Evolutionary conservation across 2,329 filamentous ascomycete species (phyloP).

Genomic region (Cadophora malorum): DNA sequence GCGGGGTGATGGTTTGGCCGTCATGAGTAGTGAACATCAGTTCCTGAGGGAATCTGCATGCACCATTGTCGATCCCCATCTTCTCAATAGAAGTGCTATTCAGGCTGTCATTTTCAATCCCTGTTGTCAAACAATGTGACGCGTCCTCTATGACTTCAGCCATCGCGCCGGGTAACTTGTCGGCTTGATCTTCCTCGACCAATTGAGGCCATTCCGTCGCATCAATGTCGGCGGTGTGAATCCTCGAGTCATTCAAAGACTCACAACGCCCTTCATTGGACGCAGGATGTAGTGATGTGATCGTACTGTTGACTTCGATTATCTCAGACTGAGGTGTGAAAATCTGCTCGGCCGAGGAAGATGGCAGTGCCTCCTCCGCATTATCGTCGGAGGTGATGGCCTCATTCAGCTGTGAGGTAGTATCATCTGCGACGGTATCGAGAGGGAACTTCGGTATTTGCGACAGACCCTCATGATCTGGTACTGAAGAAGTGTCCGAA

Average conservation of each 20-base stretch:
- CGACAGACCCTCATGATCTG: not conserved
- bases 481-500: not conserved
- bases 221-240: not conserved
- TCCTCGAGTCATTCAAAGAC: not conserved
- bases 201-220: too few relatives aligned
- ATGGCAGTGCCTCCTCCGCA: not conserved
- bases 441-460: not conserved
- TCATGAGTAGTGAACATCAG: not conserved
- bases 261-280: not conserved
- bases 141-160: too few relatives aligned
- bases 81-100: too few relatives aligned
- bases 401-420: not conserved
- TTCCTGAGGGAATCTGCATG: not conserved
- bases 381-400: too few relatives aligned
- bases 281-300: not conserved
- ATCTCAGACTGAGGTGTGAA: not conserved
- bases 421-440: not conserved
- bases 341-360: not conserved
- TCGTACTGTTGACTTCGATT: not conserved
- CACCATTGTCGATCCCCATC: too few relatives aligned
- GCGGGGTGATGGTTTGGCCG: not conserved
- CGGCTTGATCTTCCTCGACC: not conserved
- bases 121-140: too few relatives aligned
- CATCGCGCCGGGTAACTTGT: too few relatives aligned
- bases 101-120: too few relatives aligned